A percentile compares a stretch with the other conserved stretches of the same genome.
Conservation (phyloP, 768 basidiomycete genomes). For the Pisolithus albus region DNA sequence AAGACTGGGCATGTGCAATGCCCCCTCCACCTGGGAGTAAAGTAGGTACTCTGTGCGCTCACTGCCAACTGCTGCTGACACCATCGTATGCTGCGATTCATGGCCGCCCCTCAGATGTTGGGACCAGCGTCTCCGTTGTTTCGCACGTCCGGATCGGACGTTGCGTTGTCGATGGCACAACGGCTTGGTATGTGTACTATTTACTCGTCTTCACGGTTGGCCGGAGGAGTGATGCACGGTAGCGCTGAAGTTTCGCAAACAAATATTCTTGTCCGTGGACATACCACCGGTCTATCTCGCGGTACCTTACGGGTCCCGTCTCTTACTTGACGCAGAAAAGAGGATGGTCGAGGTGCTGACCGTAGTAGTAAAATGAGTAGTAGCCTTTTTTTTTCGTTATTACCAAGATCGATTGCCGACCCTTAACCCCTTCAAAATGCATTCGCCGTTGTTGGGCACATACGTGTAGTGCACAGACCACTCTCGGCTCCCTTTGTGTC, state of each 20-base stretch:
- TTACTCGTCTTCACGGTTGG: neutral
- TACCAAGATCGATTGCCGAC: constrained; percentile 18
- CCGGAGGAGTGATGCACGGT: constrained; percentile 4
- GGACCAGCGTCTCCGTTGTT: constrained; percentile 56
- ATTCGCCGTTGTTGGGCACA: constrained; percentile 12
- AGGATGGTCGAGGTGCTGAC: constrained; percentile 43
- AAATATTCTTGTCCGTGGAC: constrained; percentile 73
- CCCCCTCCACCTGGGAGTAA: constrained; percentile 33
- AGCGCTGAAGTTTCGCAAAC: constrained; percentile 61
- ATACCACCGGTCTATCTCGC: constrained; percentile 32
- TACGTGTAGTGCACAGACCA: constrained; percentile 4
- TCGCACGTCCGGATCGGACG: constrained; percentile 53
- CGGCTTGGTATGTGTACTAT: constrained; percentile 56
- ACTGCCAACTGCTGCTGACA: neutral
- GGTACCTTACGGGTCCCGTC: constrained; percentile 40
- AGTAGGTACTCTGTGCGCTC: constrained; percentile 13
- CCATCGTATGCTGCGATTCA: neutral
- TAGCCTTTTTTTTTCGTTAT: neutral
- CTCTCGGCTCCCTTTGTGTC: constrained; percentile 10
- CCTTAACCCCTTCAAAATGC: constrained; percentile 21
- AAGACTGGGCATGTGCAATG: constrained; percentile 84
- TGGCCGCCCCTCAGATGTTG: neutral
- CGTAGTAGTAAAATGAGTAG: neutral
- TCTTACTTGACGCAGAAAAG: constrained; percentile 55
- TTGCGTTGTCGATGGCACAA: constrained; percentile 67